Percentiles rank a stretch among this genome's conserved stretches.
These are phyloP conservation scores for Domatiomyces globalis DNA, from an alignment of 2,329 filamentous ascomycete genomes.

Conservation along the genomic window DNA sequence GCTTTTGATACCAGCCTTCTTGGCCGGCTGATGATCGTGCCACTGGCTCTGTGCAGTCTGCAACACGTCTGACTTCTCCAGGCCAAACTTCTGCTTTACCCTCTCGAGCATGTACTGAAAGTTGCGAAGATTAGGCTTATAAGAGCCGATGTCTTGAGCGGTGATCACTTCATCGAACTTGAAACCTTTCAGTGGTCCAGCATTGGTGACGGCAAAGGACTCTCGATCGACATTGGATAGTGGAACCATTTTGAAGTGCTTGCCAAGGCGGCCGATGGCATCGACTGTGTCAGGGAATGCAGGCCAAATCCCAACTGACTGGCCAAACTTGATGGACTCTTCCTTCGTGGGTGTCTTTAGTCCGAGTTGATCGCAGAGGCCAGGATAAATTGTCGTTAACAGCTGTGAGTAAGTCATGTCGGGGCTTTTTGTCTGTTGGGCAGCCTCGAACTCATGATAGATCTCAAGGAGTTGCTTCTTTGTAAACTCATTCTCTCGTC, in stretches of 20 bases:
- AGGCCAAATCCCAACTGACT: slow-evolving; percentile 37
- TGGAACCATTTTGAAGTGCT: slow-evolving; percentile 41
- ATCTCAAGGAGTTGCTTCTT: slow-evolving; percentile 6
- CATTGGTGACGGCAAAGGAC: slow-evolving; percentile 36
- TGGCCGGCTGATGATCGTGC: slow-evolving; percentile 54
- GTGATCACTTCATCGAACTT: slow-evolving; percentile 53
- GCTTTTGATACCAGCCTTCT: slow-evolving; percentile 44
- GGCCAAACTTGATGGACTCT: slow-evolving; percentile 35
- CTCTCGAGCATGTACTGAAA: slow-evolving; percentile 51
- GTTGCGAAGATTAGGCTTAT: slow-evolving; percentile 53
- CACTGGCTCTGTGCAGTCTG: slow-evolving; percentile 55
- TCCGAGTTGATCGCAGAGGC: slow-evolving; percentile 20
- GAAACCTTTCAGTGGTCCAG: slow-evolving; percentile 37
- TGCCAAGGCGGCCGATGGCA: slow-evolving; percentile 36
- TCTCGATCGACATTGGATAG: slow-evolving; percentile 43
- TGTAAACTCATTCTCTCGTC: background rate
- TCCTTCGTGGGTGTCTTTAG: slow-evolving; percentile 5
- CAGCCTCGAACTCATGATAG: slow-evolving; percentile 30
- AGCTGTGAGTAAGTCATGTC: slow-evolving; percentile 46
- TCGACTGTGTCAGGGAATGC: slow-evolving; percentile 44
- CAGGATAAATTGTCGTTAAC: slow-evolving; percentile 34
- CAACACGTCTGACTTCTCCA: slow-evolving; percentile 44
- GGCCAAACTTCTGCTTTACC: slow-evolving; percentile 41
- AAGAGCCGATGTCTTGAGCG: slow-evolving; percentile 55
- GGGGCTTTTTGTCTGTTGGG: slow-evolving; percentile 41